Evolutionary conservation across 176 grass and related monocot species (phyloP).

Genomic region (Stipa capillata): DNA sequence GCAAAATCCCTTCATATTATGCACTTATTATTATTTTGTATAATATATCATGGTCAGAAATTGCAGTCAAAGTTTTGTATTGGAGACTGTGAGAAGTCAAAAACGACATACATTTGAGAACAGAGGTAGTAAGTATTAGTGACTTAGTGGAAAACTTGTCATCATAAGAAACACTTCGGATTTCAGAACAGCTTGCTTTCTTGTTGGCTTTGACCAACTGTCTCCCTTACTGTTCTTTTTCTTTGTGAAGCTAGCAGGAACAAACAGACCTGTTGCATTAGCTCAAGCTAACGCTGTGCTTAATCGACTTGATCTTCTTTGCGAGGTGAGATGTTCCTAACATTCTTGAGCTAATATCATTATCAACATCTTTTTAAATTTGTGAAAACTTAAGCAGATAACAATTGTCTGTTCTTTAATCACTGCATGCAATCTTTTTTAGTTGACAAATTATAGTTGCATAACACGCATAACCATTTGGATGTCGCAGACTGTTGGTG

Average conservation of each 20-base stretch:
- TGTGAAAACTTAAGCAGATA: neutral
- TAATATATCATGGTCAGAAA: too few relatives aligned
- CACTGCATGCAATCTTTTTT: neutral
- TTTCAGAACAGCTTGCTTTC: constrained; percentile 5
- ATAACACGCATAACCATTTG: neutral
- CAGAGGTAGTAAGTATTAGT: neutral
- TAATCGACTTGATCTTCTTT: constrained; percentile 87
- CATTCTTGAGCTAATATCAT: neutral
- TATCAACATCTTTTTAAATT: neutral
- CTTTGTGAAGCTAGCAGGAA: constrained; percentile 81
- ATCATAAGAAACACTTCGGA: neutral
- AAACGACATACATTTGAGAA: too few relatives aligned
- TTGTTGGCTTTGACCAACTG: constrained; percentile 2
- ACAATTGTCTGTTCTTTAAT: constrained; percentile 4
- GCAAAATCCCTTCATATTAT: too few relatives aligned
- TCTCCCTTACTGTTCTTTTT: constrained; percentile 22
- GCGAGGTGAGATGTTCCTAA: constrained; percentile 49
- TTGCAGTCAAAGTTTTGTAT: too few relatives aligned
- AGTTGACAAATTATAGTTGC: constrained; percentile 17
- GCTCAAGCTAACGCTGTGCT: constrained; percentile 93
- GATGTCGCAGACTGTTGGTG: constrained; percentile 65
- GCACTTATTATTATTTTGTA: too few relatives aligned
- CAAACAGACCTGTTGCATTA: constrained; percentile 82
- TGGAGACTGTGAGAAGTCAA: too few relatives aligned
- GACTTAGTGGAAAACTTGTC: neutral